phyloP scores from a whole-genome alignment of 768 basidiomycete species.

The Leucocoprinus birnbaumii region DNA sequence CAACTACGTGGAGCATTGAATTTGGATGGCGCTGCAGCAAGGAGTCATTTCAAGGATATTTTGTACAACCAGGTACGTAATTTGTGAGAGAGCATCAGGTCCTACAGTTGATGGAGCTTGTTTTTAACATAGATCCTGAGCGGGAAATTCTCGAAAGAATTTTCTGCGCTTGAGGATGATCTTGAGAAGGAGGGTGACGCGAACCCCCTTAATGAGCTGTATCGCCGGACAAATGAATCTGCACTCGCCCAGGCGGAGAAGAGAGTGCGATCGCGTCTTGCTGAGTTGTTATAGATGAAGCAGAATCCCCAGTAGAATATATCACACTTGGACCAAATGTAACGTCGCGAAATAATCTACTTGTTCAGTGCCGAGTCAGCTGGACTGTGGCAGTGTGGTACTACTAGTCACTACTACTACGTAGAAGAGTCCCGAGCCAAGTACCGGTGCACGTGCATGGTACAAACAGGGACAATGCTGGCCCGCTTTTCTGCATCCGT shows the following conservation, averaged over 20 bases:
- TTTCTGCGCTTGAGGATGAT: conserved; percentile 52
- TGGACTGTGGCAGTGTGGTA: no score
- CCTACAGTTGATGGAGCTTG: not conserved
- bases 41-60: conserved; percentile 56
- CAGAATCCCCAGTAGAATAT: not conserved
- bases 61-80: conserved; percentile 48
- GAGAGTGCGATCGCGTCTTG: conserved; percentile 48
- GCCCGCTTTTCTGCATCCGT: conserved; percentile 9
- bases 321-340: conserved; percentile 4
- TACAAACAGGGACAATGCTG: conserved; percentile 7
- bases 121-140: conserved; percentile 47
- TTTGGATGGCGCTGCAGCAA: conserved; percentile 46
- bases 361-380: no score
- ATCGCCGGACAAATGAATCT: conserved; percentile 44
- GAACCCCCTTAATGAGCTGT: conserved; percentile 56
- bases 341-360: not conserved
- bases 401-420: no score
- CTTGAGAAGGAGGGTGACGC: conserved; percentile 51
- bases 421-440: no score
- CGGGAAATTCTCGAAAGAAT: conserved; percentile 54
- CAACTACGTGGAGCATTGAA: conserved; percentile 56
- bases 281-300: conserved; percentile 29
- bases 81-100: not conserved
- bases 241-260: conserved; percentile 61
- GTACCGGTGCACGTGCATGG: conserved; percentile 1